Percentiles rank a stretch among this genome's conserved stretches.
Evolutionary conservation across 1,284 basidiomycete genomes (phyloP).

Genomic region (Malassezia vespertilionis): DNA sequence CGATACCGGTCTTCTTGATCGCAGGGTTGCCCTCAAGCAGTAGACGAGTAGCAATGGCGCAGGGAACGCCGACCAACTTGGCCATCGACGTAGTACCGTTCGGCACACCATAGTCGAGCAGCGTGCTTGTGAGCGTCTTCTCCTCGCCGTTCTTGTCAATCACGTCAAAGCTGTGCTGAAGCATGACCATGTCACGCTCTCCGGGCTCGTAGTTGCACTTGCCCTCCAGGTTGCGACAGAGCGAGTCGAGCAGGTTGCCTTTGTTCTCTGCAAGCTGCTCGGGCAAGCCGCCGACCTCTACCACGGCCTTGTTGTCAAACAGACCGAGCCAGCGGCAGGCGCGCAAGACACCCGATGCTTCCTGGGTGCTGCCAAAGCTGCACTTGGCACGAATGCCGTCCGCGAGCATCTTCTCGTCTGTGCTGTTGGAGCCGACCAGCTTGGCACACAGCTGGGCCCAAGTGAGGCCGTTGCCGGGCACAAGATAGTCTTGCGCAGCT

Average conservation of each 20-base stretch:
- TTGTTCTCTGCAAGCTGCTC: slow-evolving; percentile 56
- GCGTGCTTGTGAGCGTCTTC: slow-evolving; percentile 80
- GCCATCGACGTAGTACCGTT: slow-evolving; percentile 89
- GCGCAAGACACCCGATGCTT: slow-evolving; percentile 29
- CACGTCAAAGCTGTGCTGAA: slow-evolving; percentile 68
- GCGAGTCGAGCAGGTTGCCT: slow-evolving; percentile 83
- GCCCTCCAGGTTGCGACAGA: slow-evolving; percentile 78
- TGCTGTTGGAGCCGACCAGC: slow-evolving; percentile 62
- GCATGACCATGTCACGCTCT: slow-evolving; percentile 90
- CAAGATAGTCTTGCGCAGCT: slow-evolving; percentile 62
- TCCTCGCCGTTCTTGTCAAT: slow-evolving; percentile 52
- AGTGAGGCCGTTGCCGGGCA: slow-evolving; percentile 45
- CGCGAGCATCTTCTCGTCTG: slow-evolving; percentile 50
- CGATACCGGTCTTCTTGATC: slow-evolving; percentile 57
- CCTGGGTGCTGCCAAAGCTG: slow-evolving; percentile 29
- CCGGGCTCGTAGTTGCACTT: slow-evolving; percentile 83
- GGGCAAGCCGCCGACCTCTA: slow-evolving; percentile 42
- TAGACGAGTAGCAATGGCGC: slow-evolving; percentile 68
- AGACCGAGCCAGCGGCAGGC: slow-evolving; percentile 79
- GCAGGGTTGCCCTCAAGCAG: slow-evolving; percentile 58
- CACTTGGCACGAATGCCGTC: slow-evolving; percentile 30
- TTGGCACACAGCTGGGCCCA: slow-evolving; percentile 62
- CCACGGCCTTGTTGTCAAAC: slow-evolving; percentile 57
- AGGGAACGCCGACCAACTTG: slow-evolving; percentile 79
- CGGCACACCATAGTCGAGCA: slow-evolving; percentile 75